These are phyloP conservation scores for Leishmania mexicana DNA, from an alignment of 208 protist genomes.

Conservation along the genomic window DNA sequence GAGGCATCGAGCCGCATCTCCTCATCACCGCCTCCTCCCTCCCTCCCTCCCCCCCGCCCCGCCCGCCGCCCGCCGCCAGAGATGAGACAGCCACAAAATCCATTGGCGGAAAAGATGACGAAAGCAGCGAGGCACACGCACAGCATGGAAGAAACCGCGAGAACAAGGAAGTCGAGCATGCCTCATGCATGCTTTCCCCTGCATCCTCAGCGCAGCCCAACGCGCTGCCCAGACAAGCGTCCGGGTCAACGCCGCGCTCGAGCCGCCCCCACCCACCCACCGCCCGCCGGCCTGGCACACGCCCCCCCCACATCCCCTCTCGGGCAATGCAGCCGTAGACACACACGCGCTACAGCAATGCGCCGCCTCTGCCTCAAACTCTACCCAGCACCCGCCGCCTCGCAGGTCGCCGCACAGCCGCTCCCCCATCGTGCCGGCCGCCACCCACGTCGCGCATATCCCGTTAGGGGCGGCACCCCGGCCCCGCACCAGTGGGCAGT, in stretches of 20 bases:
- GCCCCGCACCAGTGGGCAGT: too few relatives aligned
- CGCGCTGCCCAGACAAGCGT: too few relatives aligned
- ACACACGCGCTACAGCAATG: background rate
- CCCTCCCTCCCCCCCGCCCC: too few relatives aligned
- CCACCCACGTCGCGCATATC: too few relatives aligned
- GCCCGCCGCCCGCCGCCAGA: background rate
- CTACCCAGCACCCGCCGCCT: background rate
- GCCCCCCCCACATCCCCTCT: background rate
- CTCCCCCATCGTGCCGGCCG: too few relatives aligned
- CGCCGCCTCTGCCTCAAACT: background rate
- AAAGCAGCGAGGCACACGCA: background rate
- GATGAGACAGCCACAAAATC: constrained; percentile 1
- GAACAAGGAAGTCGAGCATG: background rate
- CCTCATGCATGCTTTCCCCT: background rate
- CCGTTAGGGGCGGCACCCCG: too few relatives aligned
- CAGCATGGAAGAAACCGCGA: background rate
- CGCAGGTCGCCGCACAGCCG: background rate
- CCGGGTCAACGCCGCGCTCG: background rate
- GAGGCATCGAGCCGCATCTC: too few relatives aligned
- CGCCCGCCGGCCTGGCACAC: background rate
- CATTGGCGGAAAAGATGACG: background rate
- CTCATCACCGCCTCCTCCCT: background rate
- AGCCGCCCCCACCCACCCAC: background rate
- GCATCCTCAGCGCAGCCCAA: background rate
- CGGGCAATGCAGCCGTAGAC: background rate